These are phyloP conservation scores for Nemania serpens DNA, from an alignment of 2,329 filamentous ascomycete species.

Conservation along the genomic window DNA sequence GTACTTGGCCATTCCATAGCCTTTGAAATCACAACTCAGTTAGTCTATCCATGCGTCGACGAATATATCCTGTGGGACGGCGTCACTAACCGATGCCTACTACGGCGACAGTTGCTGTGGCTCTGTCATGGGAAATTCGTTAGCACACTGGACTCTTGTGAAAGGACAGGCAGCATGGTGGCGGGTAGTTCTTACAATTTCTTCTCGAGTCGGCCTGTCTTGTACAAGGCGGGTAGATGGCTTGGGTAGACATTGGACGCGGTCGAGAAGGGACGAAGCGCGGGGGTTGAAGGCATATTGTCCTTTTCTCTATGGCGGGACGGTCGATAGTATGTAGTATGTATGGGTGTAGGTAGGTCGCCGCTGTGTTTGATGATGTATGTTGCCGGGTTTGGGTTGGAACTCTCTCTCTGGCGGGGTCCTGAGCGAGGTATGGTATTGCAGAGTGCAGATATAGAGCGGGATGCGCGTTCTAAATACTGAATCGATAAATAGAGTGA, in stretches of 20 bases:
- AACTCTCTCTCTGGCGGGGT: not conserved
- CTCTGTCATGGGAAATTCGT: conserved; percentile 31
- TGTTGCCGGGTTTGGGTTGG: not conserved
- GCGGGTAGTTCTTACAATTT: conserved; percentile 27
- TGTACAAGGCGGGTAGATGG: conserved; percentile 39
- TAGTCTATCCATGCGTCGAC: conserved; percentile 7
- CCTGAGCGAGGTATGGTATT: too few species aligned
- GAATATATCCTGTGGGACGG: not conserved
- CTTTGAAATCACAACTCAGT: conserved; percentile 19
- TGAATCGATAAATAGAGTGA: too few species aligned
- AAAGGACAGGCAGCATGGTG: not conserved
- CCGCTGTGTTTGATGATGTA: not conserved
- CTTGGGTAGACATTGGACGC: conserved; percentile 38
- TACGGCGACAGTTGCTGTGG: conserved; percentile 40
- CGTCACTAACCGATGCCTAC: conserved; percentile 41
- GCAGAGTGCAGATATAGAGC: too few species aligned
- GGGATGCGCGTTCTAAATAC: too few species aligned
- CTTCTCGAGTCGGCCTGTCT: conserved; percentile 36
- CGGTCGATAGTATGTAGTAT: not conserved
- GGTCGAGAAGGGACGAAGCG: conserved; percentile 36
- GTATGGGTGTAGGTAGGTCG: not conserved
- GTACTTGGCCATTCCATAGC: conserved; percentile 40
- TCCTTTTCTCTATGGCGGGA: not conserved
- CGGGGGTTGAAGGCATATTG: conserved; percentile 25
- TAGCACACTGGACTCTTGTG: conserved; percentile 16